Evolutionary conservation across 2,329 filamentous ascomycete genomes (phyloP).

Genomic region (Parafenestella ontariensis): DNA sequence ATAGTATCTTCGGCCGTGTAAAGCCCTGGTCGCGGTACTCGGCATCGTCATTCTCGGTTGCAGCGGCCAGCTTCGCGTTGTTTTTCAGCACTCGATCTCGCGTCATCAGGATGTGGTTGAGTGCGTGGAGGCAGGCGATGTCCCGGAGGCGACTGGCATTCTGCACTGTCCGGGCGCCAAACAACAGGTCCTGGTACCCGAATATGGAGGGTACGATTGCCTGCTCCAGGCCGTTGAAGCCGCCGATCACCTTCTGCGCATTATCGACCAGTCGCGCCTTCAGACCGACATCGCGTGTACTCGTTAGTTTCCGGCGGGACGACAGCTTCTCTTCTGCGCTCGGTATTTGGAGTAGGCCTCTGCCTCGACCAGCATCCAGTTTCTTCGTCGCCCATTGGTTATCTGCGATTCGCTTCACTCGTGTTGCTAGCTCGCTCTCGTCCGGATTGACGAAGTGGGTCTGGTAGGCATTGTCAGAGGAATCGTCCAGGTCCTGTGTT

Average conservation of each 20-base stretch:
- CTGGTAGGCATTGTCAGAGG: slow-evolving; percentile 75
- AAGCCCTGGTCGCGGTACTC: slow-evolving; percentile 94
- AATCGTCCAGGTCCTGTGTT: slow-evolving; percentile 35
- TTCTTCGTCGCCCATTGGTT: slow-evolving; percentile 59
- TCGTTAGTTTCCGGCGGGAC: slow-evolving; percentile 29
- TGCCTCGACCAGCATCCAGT: slow-evolving; percentile 34
- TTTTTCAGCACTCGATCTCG: slow-evolving; percentile 92
- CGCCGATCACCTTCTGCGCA: slow-evolving; percentile 42
- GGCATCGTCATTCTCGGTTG: slow-evolving; percentile 65
- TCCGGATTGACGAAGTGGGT: slow-evolving; percentile 77
- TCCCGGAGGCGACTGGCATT: slow-evolving; percentile 75
- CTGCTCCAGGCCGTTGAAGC: slow-evolving; percentile 69
- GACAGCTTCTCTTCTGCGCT: slow-evolving; percentile 23
- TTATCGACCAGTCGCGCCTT: slow-evolving; percentile 43
- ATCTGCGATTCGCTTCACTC: slow-evolving; percentile 54
- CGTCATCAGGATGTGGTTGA: slow-evolving; percentile 95
- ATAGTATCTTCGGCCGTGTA: slow-evolving; percentile 89
- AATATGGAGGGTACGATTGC: slow-evolving; percentile 76
- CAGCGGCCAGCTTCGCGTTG: slow-evolving; percentile 77
- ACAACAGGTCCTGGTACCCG: slow-evolving; percentile 81
- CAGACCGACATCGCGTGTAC: slow-evolving; percentile 36
- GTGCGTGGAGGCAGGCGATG: slow-evolving; percentile 78
- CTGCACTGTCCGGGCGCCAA: slow-evolving; percentile 71
- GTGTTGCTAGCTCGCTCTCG: slow-evolving; percentile 63
- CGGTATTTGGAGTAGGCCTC: slow-evolving; percentile 37